phyloP scores from a whole-genome alignment of 345 rosid species.

The Pistacia atlantica region DNA sequence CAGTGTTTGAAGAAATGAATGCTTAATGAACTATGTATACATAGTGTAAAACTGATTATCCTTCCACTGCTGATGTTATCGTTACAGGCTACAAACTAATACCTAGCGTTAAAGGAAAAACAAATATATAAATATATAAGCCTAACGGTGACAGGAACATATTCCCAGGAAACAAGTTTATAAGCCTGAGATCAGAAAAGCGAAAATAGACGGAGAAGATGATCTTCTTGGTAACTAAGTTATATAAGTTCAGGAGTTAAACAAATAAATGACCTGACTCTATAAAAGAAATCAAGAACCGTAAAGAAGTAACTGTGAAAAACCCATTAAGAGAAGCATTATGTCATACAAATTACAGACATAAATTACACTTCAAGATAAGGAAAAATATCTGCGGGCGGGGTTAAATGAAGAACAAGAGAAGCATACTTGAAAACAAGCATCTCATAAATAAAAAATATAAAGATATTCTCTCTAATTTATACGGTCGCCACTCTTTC shows the following conservation, averaged over 20 bases:
- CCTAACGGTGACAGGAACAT: neutral
- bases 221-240: too few relatives aligned
- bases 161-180: too few relatives aligned
- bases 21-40: neutral
- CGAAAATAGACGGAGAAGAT: too few relatives aligned
- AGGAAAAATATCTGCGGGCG: neutral
- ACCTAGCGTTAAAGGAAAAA: neutral
- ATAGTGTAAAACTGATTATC: too few relatives aligned
- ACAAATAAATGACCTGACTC: too few relatives aligned
- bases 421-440: slow-evolving; percentile 11
- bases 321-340: slow-evolving; percentile 10
- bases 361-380: neutral
- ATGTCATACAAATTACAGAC: neutral
- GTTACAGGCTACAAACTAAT: neutral
- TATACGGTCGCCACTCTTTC: neutral
- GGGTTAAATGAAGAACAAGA: slow-evolving; percentile 29
- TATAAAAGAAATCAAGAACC: too few relatives aligned
- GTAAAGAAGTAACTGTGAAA: neutral
- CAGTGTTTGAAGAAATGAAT: neutral
- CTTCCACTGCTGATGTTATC: too few relatives aligned
- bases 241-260: too few relatives aligned
- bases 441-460: slow-evolving; percentile 1
- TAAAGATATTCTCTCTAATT: neutral
- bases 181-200: too few relatives aligned
- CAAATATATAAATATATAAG: neutral